These are phyloP conservation scores for Asterionellopsis glacialis DNA, from an alignment of 108 stramenopile species.

Conservation along the genomic window DNA sequence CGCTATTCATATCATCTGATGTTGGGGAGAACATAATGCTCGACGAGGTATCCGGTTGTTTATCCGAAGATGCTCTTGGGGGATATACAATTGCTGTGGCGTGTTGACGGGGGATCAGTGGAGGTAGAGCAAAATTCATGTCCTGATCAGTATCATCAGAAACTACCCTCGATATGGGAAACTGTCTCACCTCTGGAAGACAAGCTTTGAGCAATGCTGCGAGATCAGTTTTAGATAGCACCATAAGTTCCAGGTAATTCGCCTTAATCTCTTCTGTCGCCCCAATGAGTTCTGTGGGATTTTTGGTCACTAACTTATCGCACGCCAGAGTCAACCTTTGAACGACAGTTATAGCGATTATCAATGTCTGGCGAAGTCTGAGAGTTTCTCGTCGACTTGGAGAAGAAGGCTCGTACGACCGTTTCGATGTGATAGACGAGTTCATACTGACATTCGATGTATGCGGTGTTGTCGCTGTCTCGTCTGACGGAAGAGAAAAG, in stretches of 20 bases:
- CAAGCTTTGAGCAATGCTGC: slow-evolving; percentile 14
- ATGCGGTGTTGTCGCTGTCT: slow-evolving; percentile 34
- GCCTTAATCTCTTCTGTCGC: slow-evolving; percentile 12
- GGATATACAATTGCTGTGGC: not conserved
- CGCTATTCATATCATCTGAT: slow-evolving; percentile 1
- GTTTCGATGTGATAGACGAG: slow-evolving; percentile 33
- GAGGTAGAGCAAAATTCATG: not conserved
- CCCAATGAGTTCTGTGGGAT: not conserved
- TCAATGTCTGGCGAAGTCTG: slow-evolving; percentile 14
- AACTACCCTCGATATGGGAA: slow-evolving; percentile 16
- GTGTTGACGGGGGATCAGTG: not conserved
- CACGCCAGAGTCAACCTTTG: slow-evolving; percentile 17
- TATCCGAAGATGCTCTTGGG: not conserved
- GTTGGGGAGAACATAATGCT: not conserved
- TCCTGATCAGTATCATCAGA: slow-evolving; percentile 6
- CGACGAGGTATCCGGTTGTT: not conserved
- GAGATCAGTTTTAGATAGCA: slow-evolving; percentile 13
- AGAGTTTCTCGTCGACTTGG: not conserved
- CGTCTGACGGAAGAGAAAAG: slow-evolving; percentile 46
- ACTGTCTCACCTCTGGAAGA: not conserved
- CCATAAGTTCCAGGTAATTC: slow-evolving; percentile 14
- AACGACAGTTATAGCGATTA: slow-evolving; percentile 9
- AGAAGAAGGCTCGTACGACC: not conserved
- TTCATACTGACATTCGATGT: slow-evolving; percentile 47
- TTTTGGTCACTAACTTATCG: not conserved